Percentiles rank a stretch among this genome's conserved stretches.
These are phyloP conservation scores for Didymella exigua DNA, from an alignment of 2,329 filamentous ascomycete genomes.

Conservation along the genomic window DNA sequence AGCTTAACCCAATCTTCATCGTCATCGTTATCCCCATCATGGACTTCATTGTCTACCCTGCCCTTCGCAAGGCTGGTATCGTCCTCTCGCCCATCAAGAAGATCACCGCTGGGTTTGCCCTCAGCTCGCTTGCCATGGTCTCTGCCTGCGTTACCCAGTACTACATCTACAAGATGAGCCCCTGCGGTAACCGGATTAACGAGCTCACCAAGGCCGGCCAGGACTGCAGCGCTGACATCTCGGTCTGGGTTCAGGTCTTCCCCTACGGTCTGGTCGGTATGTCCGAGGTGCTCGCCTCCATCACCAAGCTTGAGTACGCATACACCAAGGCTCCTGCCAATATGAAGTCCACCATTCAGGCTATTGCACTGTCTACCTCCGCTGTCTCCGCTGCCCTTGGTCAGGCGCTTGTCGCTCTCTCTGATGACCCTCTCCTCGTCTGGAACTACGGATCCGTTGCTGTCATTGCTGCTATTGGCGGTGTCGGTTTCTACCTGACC, in stretches of 20 bases:
- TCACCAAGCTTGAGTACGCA: slow-evolving; percentile 66
- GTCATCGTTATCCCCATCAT: slow-evolving; percentile 69
- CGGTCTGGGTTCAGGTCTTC: slow-evolving; percentile 62
- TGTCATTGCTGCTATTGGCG: slow-evolving; percentile 41
- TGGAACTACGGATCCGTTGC: slow-evolving; percentile 44
- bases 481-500: slow-evolving; percentile 38
- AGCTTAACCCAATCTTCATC: slow-evolving; percentile 76
- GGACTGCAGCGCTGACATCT: slow-evolving; percentile 54
- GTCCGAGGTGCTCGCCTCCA: slow-evolving; percentile 68
- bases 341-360: slow-evolving; percentile 57
- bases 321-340: slow-evolving; percentile 60
- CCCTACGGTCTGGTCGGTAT: slow-evolving; percentile 62
- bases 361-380: slow-evolving; percentile 45
- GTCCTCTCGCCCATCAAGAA: slow-evolving; percentile 77
- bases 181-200: slow-evolving; percentile 38
- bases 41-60: slow-evolving; percentile 70
- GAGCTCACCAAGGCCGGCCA: slow-evolving; percentile 46
- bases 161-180: slow-evolving; percentile 53
- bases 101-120: slow-evolving; percentile 72
- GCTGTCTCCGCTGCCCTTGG: slow-evolving; percentile 42
- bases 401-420: slow-evolving; percentile 39
- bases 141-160: slow-evolving; percentile 63
- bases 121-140: slow-evolving; percentile 66
- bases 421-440: slow-evolving; percentile 41
- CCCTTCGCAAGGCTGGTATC: slow-evolving; percentile 68